Conservation (phyloP, 768 basidiomycete genomes). For the Naganishia vishniacii region DNA sequence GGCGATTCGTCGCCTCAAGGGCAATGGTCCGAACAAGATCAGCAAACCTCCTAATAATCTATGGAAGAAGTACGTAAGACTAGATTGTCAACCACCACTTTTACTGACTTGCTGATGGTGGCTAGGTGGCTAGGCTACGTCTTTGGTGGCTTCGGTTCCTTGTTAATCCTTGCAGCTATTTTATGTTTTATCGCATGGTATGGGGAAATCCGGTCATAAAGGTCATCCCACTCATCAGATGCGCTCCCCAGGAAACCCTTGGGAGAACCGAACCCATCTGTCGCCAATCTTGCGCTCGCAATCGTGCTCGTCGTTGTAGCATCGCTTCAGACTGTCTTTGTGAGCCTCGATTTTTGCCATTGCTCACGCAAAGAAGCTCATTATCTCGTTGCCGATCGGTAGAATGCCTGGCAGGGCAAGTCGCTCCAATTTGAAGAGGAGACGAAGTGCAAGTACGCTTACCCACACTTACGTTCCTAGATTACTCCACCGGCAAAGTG, state of each 20-base stretch:
- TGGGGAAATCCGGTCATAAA: too few relatives aligned
- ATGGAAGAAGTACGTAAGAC: slow-evolving; percentile 51
- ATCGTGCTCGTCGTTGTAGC: slow-evolving; percentile 55
- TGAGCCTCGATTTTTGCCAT: not conserved
- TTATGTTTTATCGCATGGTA: slow-evolving; percentile 57
- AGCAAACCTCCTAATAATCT: slow-evolving; percentile 53
- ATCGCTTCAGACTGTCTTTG: slow-evolving; percentile 36
- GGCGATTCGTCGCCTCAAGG: slow-evolving; percentile 53
- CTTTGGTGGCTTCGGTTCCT: slow-evolving; percentile 59
- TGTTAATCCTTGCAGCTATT: slow-evolving; percentile 58
- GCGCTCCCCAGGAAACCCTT: slow-evolving; percentile 55
- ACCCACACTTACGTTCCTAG: slow-evolving; percentile 50
- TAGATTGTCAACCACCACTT: not conserved
- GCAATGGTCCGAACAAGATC: slow-evolving; percentile 56
- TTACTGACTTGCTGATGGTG: not conserved
- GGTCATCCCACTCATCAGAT: slow-evolving; percentile 29
- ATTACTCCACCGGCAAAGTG: slow-evolving; percentile 58
- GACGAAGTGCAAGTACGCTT: too few relatives aligned
- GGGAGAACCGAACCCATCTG: slow-evolving; percentile 56
- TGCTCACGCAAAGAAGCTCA: not conserved
- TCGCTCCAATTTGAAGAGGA: too few relatives aligned
- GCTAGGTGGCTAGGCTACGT: slow-evolving; percentile 54
- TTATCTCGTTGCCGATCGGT: not conserved
- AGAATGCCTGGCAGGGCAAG: slow-evolving; percentile 26
- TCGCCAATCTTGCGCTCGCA: slow-evolving; percentile 60